Evolutionary conservation across 805 yeast genomes (phyloP).

Genomic region (Metschnikowia orientalis): DNA sequence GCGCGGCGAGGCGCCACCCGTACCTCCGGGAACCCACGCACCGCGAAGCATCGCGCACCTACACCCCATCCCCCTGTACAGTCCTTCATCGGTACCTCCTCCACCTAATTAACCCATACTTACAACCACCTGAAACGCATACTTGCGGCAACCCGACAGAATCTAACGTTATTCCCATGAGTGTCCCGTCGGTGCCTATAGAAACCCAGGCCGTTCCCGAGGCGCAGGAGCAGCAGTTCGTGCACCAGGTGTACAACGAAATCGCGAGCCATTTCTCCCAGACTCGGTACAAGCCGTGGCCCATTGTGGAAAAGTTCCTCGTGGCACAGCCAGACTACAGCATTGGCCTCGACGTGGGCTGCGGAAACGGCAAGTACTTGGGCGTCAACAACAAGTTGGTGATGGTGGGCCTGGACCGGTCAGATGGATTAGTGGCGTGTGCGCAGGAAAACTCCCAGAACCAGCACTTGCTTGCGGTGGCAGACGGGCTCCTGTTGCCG

Average conservation of each 20-base stretch:
- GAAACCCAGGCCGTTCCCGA: slow-evolving; percentile 39
- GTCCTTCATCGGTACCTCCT: no score
- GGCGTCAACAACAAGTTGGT: slow-evolving; percentile 63
- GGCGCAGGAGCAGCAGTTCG: slow-evolving; percentile 67
- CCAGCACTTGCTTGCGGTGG: slow-evolving; percentile 57
- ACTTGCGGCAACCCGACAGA: no score
- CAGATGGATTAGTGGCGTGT: slow-evolving; percentile 63
- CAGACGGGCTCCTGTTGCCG: slow-evolving; percentile 69
- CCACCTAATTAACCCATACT: no score
- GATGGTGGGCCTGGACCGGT: slow-evolving; percentile 72
- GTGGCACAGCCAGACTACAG: slow-evolving; percentile 45
- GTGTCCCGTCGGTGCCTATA: slow-evolving; percentile 31
- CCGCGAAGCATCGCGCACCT: no score
- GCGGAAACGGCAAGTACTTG: slow-evolving; percentile 94
- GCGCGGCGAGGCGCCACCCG: no score
- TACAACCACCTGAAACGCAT: no score
- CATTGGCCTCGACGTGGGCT: slow-evolving; percentile 89
- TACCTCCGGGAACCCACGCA: no score
- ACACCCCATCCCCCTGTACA: no score
- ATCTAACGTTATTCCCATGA: slow-evolving; percentile 19
- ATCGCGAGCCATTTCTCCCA: slow-evolving; percentile 92
- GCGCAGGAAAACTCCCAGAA: slow-evolving; percentile 42
- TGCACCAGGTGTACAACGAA: slow-evolving; percentile 88
- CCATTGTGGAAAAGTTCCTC: slow-evolving; percentile 77
- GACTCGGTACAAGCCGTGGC: slow-evolving; percentile 97